phyloP scores from a whole-genome alignment of 345 rosid genomes.

The Linum trigynum region DNA sequence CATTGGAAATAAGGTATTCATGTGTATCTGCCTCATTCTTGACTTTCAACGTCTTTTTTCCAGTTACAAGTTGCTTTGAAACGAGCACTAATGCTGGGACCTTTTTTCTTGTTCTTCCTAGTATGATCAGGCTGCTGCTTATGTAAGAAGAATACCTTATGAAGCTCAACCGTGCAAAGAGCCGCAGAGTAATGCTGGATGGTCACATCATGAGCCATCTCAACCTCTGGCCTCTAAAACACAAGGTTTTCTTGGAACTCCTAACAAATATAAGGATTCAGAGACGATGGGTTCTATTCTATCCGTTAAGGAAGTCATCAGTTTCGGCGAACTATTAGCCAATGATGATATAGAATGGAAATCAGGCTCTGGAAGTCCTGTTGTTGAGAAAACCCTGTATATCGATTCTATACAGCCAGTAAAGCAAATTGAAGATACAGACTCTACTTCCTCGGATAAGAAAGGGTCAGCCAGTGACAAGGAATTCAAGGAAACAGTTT shows the following conservation, averaged over 20 bases:
- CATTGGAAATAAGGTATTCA: neutral
- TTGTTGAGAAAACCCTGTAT: slow-evolving; percentile 68
- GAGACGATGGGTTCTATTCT: slow-evolving; percentile 12
- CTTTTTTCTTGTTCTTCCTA: slow-evolving; percentile 11
- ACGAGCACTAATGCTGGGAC: neutral
- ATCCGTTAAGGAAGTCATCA: slow-evolving; percentile 19
- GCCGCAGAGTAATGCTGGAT: slow-evolving; percentile 23
- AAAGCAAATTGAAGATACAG: slow-evolving; percentile 18
- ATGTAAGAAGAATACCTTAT: slow-evolving; percentile 10
- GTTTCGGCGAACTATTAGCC: slow-evolving; percentile 43
- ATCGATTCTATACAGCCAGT: slow-evolving; percentile 47
- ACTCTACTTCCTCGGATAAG: slow-evolving; percentile 17
- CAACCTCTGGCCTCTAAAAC: slow-evolving; percentile 7
- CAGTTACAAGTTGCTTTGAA: neutral
- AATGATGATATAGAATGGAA: slow-evolving; percentile 38
- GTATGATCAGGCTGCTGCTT: slow-evolving; percentile 21
- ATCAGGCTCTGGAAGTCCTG: slow-evolving; percentile 27
- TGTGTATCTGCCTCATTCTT: no score
- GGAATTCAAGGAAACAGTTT: slow-evolving; percentile 25
- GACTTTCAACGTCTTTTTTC: neutral
- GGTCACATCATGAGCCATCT: slow-evolving; percentile 1
- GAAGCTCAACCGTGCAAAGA: slow-evolving; percentile 17
- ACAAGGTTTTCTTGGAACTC: slow-evolving; percentile 15
- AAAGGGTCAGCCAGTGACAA: slow-evolving; percentile 6
- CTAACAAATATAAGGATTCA: slow-evolving; percentile 20